A percentile compares a stretch with the other conserved stretches of the same genome.
Evolutionary conservation across 768 basidiomycete species (phyloP).

Genomic region (Crassisporium funariophilum): DNA sequence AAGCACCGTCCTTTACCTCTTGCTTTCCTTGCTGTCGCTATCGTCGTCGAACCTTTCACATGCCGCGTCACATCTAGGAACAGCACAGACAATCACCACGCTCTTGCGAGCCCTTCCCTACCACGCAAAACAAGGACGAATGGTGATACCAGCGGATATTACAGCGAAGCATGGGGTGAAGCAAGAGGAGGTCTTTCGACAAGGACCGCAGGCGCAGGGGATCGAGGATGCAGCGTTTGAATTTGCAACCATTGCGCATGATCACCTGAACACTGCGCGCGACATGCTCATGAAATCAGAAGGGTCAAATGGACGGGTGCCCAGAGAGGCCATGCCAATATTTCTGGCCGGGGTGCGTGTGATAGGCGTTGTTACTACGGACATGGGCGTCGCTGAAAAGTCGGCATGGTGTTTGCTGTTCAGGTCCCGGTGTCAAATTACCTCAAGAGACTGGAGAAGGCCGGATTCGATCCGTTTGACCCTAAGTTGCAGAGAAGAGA

Average conservation of each 20-base stretch:
- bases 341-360: slow-evolving; percentile 71
- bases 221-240: slow-evolving; percentile 82
- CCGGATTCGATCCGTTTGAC: slow-evolving; percentile 73
- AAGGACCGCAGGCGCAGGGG: slow-evolving; percentile 54
- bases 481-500: slow-evolving; percentile 63
- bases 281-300: slow-evolving; percentile 59
- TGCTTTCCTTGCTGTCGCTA: slow-evolving; percentile 67
- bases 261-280: slow-evolving; percentile 75
- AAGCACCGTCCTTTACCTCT: slow-evolving; percentile 74
- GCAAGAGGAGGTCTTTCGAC: slow-evolving; percentile 78
- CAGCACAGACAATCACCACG: slow-evolving; percentile 69
- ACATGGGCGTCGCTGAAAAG: slow-evolving; percentile 19
- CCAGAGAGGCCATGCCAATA: slow-evolving; percentile 63
- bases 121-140: slow-evolving; percentile 68
- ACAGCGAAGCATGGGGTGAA: slow-evolving; percentile 76
- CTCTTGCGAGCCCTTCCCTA: slow-evolving; percentile 78
- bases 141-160: slow-evolving; percentile 81
- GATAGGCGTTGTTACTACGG: slow-evolving; percentile 20
- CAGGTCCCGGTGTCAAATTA: slow-evolving; percentile 72
- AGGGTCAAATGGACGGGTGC: slow-evolving; percentile 51
- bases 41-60: slow-evolving; percentile 62
- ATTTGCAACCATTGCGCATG: slow-evolving; percentile 79
- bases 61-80: slow-evolving; percentile 81
- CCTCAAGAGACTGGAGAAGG: slow-evolving; percentile 65
- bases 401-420: slow-evolving; percentile 14